Conservation (phyloP, 1,139 yeast species). For the Diutina sp. region DNA sequence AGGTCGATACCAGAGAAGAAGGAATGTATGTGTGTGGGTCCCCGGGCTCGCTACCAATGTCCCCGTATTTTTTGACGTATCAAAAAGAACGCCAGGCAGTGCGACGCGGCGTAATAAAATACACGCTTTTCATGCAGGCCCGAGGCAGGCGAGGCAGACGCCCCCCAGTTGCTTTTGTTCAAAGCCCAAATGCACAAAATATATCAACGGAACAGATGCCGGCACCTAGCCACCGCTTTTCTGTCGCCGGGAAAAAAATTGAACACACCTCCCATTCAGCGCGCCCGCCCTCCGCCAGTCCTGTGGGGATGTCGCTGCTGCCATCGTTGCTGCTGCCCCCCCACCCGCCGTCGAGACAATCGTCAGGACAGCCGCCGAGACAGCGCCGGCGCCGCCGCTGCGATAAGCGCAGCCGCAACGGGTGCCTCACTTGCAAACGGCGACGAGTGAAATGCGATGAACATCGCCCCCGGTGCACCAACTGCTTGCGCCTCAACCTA, state of each 20-base stretch:
- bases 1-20: no score
- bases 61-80: not conserved
- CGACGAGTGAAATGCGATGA: slow-evolving; percentile 1
- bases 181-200: not conserved
- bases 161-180: not conserved
- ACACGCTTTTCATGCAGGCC: not conserved
- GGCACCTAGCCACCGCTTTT: not conserved
- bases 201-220: not conserved
- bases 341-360: not conserved
- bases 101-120: not conserved
- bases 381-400: slow-evolving; percentile 2
- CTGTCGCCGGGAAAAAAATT: not conserved
- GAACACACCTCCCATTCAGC: not conserved
- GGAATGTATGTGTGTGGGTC: no score
- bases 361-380: not conserved
- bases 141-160: not conserved
- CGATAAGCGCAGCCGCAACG: slow-evolving; percentile 1
- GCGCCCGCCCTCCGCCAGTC: not conserved
- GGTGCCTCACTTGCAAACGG: not conserved
- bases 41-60: no score
- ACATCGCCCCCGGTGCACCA: not conserved
- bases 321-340: not conserved
- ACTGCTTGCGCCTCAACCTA: not conserved
- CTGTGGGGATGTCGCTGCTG: not conserved
- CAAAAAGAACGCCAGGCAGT: not conserved